Evolutionary conservation across 2,329 filamentous ascomycete genomes (phyloP).

Genomic region (Rhynchosporium graminicola): DNA sequence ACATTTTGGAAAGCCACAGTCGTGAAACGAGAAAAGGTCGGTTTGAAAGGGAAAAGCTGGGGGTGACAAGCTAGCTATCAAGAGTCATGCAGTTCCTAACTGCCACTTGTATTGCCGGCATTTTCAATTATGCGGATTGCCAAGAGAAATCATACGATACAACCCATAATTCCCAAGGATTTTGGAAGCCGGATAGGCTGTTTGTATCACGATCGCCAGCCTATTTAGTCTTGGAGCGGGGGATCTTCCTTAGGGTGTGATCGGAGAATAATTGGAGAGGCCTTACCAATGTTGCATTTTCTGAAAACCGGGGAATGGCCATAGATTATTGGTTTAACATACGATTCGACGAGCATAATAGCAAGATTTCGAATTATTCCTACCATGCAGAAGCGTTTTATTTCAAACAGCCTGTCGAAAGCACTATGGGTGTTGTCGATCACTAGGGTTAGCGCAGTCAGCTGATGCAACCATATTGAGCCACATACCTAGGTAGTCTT

Average conservation of each 20-base stretch:
- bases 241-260: not conserved
- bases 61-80: not conserved
- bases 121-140: not conserved
- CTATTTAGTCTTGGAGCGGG: not conserved
- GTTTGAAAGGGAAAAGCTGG: not conserved
- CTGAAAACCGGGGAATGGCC: not conserved
- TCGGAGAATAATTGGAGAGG: not conserved
- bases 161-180: not conserved
- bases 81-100: no score
- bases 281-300: not conserved
- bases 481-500: not conserved
- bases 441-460: not conserved
- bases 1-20: constrained; percentile 12
- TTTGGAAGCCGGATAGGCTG: constrained; percentile 1
- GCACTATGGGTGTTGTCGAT: not conserved
- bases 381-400: constrained; percentile 6
- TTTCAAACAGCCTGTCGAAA: constrained; percentile 7
- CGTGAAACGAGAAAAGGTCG: not conserved
- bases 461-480: not conserved
- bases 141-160: not conserved
- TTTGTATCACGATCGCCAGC: not conserved
- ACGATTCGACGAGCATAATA: not conserved
- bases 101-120: constrained; percentile 6
- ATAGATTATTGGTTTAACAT: not conserved
- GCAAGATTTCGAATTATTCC: not conserved